Conservation (phyloP, 176 grass and related monocot genomes). For the Chloris gayana region DNA sequence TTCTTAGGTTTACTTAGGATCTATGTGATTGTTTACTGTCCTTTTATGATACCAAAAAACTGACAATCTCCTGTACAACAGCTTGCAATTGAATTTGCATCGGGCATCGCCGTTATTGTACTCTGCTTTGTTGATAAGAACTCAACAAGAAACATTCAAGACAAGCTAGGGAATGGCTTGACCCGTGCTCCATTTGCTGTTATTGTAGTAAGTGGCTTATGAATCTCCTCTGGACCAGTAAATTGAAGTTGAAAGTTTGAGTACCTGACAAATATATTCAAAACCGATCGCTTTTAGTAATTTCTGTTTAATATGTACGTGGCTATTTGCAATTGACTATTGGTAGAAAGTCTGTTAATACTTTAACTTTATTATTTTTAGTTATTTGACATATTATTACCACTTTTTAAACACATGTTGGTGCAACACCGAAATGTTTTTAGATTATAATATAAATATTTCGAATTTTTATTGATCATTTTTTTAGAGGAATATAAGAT, state of each 20-base stretch:
- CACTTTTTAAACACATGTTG: constrained; percentile 2
- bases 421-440: background rate
- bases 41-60: constrained; percentile 34
- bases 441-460: background rate
- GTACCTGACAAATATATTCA: background rate
- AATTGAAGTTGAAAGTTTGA: constrained; percentile 29
- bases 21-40: constrained; percentile 24
- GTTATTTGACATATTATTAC: constrained; percentile 5
- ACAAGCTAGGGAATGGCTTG: constrained; percentile 95
- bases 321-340: background rate
- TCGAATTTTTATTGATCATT: background rate
- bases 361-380: constrained; percentile 26
- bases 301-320: background rate
- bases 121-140: constrained; percentile 82
- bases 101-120: constrained; percentile 82
- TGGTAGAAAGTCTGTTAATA: background rate
- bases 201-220: constrained; percentile 78
- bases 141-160: constrained; percentile 62
- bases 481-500: no score
- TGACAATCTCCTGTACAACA: constrained; percentile 48
- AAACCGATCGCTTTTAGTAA: background rate
- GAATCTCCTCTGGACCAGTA: constrained; percentile 16
- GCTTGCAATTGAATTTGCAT: constrained; percentile 93
- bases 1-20: background rate
- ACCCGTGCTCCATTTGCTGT: constrained; percentile 82